A percentile compares a stretch with the other conserved stretches of the same genome.
Conservation (phyloP, 1,139 yeast species). For the Diutina pseudorugosa region DNA sequence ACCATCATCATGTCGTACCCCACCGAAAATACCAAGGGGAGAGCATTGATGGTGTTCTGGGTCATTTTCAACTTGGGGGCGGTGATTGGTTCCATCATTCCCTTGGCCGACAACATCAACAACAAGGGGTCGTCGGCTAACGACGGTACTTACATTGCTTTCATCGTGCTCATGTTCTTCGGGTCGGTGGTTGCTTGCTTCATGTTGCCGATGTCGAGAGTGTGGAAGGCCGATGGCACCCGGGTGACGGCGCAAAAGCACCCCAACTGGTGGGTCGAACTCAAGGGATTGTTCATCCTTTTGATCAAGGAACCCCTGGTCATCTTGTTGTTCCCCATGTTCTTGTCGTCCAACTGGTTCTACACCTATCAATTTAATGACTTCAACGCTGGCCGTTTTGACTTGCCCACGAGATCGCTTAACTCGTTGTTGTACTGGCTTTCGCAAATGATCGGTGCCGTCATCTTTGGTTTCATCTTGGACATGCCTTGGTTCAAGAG, state of each 20-base stretch:
- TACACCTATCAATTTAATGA: conserved; percentile 54
- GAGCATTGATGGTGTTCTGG: conserved; percentile 48
- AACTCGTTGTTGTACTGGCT: conserved; percentile 51
- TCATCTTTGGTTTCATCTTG: conserved; percentile 32
- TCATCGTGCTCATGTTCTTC: conserved; percentile 39
- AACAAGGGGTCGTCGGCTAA: conserved; percentile 25
- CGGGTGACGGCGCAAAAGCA: conserved; percentile 31
- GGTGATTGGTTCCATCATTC: conserved; percentile 44
- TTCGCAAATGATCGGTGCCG: conserved; percentile 48
- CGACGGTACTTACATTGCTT: conserved; percentile 47
- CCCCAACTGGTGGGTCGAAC: conserved; percentile 37
- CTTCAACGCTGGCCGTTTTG: conserved; percentile 44
- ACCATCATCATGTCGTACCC: conserved; percentile 47
- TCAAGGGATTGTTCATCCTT: conserved; percentile 26
- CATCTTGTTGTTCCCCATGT: conserved; percentile 43
- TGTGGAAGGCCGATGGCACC: conserved; percentile 41
- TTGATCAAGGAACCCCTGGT: conserved; percentile 36
- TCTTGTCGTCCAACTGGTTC: conserved; percentile 54
- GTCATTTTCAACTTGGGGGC: conserved; percentile 53
- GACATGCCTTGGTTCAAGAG: conserved; percentile 33
- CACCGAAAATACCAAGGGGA: conserved; percentile 41
- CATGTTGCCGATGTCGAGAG: conserved; percentile 39
- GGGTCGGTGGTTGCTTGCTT: conserved; percentile 36
- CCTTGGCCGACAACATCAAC: conserved; percentile 38
- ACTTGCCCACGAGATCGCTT: conserved; percentile 46